A percentile compares a stretch with the other conserved stretches of the same genome.
These are phyloP conservation scores for Ceratocystis destructans DNA, from an alignment of 2,329 filamentous ascomycete genomes.

Conservation along the genomic window DNA sequence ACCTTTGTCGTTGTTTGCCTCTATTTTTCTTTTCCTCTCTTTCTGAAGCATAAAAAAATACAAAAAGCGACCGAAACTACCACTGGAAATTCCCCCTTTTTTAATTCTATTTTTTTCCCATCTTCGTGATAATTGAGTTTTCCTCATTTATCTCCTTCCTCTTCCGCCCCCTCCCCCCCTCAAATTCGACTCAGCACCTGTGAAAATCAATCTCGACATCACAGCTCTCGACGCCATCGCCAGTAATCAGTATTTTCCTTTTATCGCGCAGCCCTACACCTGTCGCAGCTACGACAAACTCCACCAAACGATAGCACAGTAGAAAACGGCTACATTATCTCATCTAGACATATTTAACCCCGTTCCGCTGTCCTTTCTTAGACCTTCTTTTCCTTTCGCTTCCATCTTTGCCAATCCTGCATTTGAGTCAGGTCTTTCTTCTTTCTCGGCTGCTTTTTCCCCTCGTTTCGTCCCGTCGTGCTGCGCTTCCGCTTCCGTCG, in stretches of 20 bases:
- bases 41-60: too few relatives aligned
- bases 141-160: not conserved
- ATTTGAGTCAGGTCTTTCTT: not conserved
- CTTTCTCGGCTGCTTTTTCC: not conserved
- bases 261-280: too few relatives aligned
- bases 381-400: not conserved
- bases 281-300: too few relatives aligned
- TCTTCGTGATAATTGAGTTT: not conserved
- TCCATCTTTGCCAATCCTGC: not conserved
- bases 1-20: too few relatives aligned
- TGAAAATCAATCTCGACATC: too few relatives aligned
- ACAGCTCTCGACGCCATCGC: too few relatives aligned
- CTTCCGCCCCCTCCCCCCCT: not conserved
- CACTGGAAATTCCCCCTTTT: too few relatives aligned
- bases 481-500: not conserved
- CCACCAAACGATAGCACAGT: too few relatives aligned
- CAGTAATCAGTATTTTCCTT: too few relatives aligned
- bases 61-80: too few relatives aligned
- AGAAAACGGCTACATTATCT: too few relatives aligned
- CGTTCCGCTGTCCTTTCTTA: not conserved
- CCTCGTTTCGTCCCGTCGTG: slow-evolving; percentile 2
- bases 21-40: not conserved
- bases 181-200: not conserved
- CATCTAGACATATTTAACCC: not conserved
- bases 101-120: not conserved